These are phyloP conservation scores for Rutstroemia sp. DNA, from an alignment of 2,329 filamentous ascomycete genomes.

Conservation along the genomic window DNA sequence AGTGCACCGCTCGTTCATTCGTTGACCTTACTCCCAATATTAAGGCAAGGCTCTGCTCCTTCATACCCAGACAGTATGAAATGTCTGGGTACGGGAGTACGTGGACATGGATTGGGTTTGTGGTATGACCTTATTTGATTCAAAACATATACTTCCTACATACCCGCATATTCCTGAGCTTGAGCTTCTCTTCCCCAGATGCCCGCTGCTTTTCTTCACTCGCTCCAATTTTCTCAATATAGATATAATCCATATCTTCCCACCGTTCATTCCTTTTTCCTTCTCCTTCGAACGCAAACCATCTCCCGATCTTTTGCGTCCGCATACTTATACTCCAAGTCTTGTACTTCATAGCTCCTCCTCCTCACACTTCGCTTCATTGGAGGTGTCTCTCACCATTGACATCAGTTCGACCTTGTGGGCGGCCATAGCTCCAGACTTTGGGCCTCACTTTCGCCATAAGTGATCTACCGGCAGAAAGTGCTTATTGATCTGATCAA, in stretches of 20 bases:
- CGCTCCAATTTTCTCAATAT: background rate
- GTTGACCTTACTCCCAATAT: background rate
- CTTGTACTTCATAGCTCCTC: background rate
- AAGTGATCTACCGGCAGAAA: background rate
- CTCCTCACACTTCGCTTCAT: background rate
- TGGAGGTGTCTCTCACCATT: conserved; percentile 2
- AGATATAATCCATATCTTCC: background rate
- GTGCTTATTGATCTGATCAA: conserved; percentile 10
- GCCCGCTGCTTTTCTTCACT: background rate
- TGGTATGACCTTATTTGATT: conserved; percentile 3
- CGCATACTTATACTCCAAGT: background rate
- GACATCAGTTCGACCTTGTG: conserved; percentile 7
- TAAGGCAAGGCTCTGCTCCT: background rate
- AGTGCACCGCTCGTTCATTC: background rate
- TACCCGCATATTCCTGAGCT: background rate
- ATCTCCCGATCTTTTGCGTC: background rate
- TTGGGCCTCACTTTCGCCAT: conserved; percentile 6
- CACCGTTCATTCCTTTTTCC: background rate
- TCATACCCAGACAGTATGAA: background rate
- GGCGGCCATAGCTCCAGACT: conserved; percentile 21
- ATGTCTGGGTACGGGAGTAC: conserved; percentile 2
- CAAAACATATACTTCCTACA: background rate
- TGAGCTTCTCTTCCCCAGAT: background rate
- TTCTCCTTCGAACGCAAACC: background rate
- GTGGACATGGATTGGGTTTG: background rate